phyloP scores from a whole-genome alignment of 2,329 filamentous ascomycete species.

The Fusarium torulosum region DNA sequence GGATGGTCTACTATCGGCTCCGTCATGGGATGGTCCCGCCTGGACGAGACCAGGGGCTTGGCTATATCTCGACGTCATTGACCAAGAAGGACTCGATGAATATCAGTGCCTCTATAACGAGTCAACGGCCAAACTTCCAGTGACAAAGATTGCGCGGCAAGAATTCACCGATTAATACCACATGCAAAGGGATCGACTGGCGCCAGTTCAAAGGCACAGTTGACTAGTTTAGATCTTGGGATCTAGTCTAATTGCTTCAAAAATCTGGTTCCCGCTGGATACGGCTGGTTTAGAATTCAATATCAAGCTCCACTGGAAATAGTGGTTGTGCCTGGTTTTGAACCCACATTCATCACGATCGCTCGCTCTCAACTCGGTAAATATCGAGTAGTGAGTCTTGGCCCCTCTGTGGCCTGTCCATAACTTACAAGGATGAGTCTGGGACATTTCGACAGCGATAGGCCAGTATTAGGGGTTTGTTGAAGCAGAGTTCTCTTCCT shows the following conservation, averaged over 20 bases:
- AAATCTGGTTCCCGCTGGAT: slow-evolving; percentile 24
- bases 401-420: slow-evolving; percentile 20
- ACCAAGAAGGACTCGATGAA: not conserved
- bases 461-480: not conserved
- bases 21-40: slow-evolving; percentile 32
- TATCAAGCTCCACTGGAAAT: slow-evolving; percentile 35
- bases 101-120: not conserved
- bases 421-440: slow-evolving; percentile 22
- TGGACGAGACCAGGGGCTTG: slow-evolving; percentile 18
- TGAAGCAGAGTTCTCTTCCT: not conserved
- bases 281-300: slow-evolving; percentile 34
- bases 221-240: slow-evolving; percentile 5
- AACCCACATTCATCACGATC: slow-evolving; percentile 35
- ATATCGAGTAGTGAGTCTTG: slow-evolving; percentile 20
- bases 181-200: not conserved
- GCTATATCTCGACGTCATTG: slow-evolving; percentile 31
- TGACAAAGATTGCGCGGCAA: not conserved
- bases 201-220: not conserved
- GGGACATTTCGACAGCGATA: slow-evolving; percentile 2
- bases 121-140: too few species aligned
- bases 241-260: not conserved
- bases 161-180: not conserved
- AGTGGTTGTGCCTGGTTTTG: slow-evolving; percentile 33
- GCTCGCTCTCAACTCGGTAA: slow-evolving; percentile 33
- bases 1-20: slow-evolving; percentile 27